Base-by-base conservation (phyloP, 2,329 filamentous ascomycete species). In the Neoarthrinium moseri region DNA sequence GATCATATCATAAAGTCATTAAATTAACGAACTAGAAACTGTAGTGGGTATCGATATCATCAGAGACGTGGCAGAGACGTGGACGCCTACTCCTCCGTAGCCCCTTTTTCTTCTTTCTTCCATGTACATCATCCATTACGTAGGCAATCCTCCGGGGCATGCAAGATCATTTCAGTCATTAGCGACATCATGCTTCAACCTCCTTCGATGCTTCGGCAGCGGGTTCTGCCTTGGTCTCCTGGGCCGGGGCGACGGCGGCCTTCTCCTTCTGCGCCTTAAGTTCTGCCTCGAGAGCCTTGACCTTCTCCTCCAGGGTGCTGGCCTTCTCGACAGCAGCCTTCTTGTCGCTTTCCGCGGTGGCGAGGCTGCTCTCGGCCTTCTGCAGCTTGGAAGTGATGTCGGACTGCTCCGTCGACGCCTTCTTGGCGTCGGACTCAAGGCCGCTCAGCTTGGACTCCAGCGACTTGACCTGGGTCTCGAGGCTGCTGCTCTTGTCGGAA, bases 281-380 rank as follows among this genome's bases (percentile, higher is more conserved):
- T 41, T 60, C 49, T 13, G 51, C 49, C 45, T 58, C 54, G 11
- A 62, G 50, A 7, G 45, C 44, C 35, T 50, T 51, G n/a, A 48
- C 18, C 42, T 41, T 39, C 39, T 43, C 34, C 18, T 44, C 21
- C 21, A 44, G 18, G 20, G 17, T 30, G 17, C 20, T 34, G 18
- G 30, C n/a, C 42, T 48, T 48, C 18, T 33, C 42, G 10, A 29
- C 23, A 15, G 34, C 23, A 29, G 36, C 47, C 43, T 46, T 46
- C 37, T 51, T 55, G 34, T 53, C 32, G 17, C 48, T 46, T 15
- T 54, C 51, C 17, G 48, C 45, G 15, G 48, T 45, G 12, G 50
- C 50, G 21, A 45, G 38, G 46, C 44, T 41, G 30, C 13, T 30
- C 29, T 32, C 36, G 22, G 24, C 33, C 41, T 22, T 50, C 46